Evolutionary conservation across 192 early-diverging fungal genomes (phyloP).

Genomic region (Piromyces finnis): DNA sequence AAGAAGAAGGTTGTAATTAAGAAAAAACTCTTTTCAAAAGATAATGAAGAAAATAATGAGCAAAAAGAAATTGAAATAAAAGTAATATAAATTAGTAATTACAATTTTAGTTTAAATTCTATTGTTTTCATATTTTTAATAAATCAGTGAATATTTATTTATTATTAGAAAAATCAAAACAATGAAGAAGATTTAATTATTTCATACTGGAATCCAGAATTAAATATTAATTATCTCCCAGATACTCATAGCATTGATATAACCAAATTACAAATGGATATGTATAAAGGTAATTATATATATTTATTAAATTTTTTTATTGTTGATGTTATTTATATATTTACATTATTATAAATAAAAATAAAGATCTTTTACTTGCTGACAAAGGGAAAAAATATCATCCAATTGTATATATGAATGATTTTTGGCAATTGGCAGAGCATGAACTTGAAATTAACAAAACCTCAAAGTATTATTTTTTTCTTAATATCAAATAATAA

Average conservation of each 20-base stretch:
- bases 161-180: background rate
- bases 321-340: no score
- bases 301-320: no score
- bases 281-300: background rate
- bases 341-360: background rate
- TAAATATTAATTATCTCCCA: background rate
- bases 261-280: background rate
- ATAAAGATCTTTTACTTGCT: background rate
- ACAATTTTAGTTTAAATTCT: no score
- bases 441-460: conserved; percentile 51
- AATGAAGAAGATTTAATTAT: background rate
- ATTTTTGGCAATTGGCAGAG: conserved; percentile 63
- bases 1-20: background rate
- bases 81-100: no score
- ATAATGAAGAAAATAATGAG: background rate
- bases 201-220: background rate
- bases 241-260: background rate
- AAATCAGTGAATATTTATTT: no score
- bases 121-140: no score
- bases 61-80: background rate
- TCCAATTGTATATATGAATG: conserved; percentile 56
- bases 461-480: conserved; percentile 57
- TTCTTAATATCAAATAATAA: no score
- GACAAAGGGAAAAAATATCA: conserved; percentile 12
- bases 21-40: background rate